phyloP scores from a whole-genome alignment of 2,329 filamentous ascomycete genomes.

The Monilinia laxa region DNA sequence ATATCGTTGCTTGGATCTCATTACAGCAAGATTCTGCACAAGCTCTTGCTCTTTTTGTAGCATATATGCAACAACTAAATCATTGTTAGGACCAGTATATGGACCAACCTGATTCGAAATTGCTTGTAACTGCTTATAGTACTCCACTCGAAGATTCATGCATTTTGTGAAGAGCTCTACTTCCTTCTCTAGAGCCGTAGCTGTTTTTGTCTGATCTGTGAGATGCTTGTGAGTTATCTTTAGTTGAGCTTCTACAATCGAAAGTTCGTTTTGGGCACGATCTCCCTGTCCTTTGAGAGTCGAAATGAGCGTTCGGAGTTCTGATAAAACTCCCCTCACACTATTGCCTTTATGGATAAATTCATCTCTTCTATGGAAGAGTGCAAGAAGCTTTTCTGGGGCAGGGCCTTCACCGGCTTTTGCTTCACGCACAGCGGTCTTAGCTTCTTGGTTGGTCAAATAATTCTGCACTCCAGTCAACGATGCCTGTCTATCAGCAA shows the following conservation, averaged over 20 bases:
- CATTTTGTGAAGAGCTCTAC: conserved; percentile 71
- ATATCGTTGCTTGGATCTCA: conserved; percentile 76
- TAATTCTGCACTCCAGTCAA: conserved; percentile 76
- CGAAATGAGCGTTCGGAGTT: conserved; percentile 63
- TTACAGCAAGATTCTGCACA: conserved; percentile 57
- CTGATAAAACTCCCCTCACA: conserved; percentile 70
- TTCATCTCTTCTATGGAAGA: conserved; percentile 50
- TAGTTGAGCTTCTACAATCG: conserved; percentile 64
- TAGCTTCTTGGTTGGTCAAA: conserved; percentile 70
- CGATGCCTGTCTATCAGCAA: conserved; percentile 75
- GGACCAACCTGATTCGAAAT: conserved; percentile 86
- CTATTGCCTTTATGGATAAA: conserved; percentile 54
- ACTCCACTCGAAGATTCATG: conserved; percentile 85
- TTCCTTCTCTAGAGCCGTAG: conserved; percentile 60
- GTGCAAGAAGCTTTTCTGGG: conserved; percentile 58
- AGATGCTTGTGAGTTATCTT: conserved; percentile 56
- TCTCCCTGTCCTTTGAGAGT: conserved; percentile 62
- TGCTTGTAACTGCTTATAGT: conserved; percentile 84
- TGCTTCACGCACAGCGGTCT: conserved; percentile 57
- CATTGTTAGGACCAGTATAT: conserved; percentile 56
- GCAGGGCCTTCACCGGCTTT: conserved; percentile 65
- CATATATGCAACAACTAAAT: conserved; percentile 43
- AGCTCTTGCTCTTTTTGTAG: conserved; percentile 59
- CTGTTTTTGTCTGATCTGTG: conserved; percentile 52
- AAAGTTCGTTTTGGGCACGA: conserved; percentile 61